phyloP scores from a whole-genome alignment of 192 early-diverging fungal species.

The Phlyctochytrium planicorne region DNA sequence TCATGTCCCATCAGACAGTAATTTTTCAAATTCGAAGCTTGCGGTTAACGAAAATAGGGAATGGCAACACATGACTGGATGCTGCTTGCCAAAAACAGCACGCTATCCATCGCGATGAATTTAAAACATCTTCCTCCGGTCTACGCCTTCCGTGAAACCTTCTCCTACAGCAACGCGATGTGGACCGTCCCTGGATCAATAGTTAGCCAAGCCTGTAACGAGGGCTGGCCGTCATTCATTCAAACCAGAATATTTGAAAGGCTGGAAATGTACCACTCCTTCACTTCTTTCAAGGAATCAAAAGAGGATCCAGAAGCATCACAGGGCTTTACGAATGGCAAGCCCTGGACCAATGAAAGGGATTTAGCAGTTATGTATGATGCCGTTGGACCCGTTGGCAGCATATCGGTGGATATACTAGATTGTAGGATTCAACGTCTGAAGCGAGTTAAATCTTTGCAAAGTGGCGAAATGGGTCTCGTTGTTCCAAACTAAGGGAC shows the following conservation, averaged over 20 bases:
- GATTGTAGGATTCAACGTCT: not conserved
- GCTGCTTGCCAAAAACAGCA: no score
- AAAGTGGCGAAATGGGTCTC: not conserved
- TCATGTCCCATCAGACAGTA: conserved; percentile 3
- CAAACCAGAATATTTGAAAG: not conserved
- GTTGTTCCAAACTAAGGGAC: not conserved
- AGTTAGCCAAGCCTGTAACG: not conserved
- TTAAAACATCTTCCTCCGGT: no score
- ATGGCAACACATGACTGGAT: no score
- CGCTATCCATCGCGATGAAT: no score
- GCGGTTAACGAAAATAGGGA: no score
- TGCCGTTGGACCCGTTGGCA: not conserved
- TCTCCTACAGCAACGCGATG: conserved; percentile 5
- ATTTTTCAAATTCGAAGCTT: no score
- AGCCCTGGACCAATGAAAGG: no score
- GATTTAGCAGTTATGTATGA: no score
- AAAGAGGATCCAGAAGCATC: not conserved
- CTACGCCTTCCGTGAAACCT: no score
- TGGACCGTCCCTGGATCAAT: conserved; percentile 5
- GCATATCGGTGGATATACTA: not conserved
- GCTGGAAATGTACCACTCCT: conserved; percentile 1
- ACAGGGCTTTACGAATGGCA: not conserved
- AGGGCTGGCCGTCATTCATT: not conserved
- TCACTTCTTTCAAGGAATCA: not conserved
- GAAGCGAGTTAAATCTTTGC: not conserved